Evolutionary conservation across 352 stramenopile species (phyloP), one percentile per base, ranked within the genome.

Genomic region (Phytopythium chamaehyphon): DNA sequence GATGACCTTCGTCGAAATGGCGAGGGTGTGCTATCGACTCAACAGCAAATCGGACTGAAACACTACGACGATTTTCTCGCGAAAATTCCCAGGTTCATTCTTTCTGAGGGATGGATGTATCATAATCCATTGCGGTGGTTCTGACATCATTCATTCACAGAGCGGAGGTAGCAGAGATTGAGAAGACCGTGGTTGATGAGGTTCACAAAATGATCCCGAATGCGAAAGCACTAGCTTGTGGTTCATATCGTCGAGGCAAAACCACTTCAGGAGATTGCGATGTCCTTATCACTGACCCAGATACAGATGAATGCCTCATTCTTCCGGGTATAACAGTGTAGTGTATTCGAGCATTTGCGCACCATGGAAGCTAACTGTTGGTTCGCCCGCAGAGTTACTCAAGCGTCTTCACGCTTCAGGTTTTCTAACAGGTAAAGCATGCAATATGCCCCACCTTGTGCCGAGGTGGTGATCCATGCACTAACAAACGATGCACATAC

Each of bases 11-110:
- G 59, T 9, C 54, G 61, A 48, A 73, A 74, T 14, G 55, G 64
- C 31, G 61, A 71, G 0, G 46, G 61, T 6, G 60, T 77, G 15
- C 51, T 94, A 28, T 86, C 57, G 12, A 46, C 59, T 0, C 78
- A 94, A 47, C 83, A 94, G 44, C 67, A 82, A 45, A 92, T 92
- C 52, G 83, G 83, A 36, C 64, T 94, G 37, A 88, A 84, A 31
- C 74, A 88, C 51, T 94, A 92, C 22, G 51, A 90, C 44, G 79
- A 91, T 47, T 88, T 94, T 42, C 51, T 89, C 31, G 76, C 65
- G 2, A 90, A 87, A 49, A 90, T 93, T 40, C 83, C 80, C n/a
- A 67, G 79, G 71, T 77, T 52, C 4, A 21, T 63, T 19, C 10
- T 11, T 19, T 42, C 40, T 9, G 4, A 10, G 4, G 9, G 9